Evolutionary conservation across 345 rosid species (phyloP), one percentile per base, ranked within the genome.

Genomic region (Salix brachista): DNA sequence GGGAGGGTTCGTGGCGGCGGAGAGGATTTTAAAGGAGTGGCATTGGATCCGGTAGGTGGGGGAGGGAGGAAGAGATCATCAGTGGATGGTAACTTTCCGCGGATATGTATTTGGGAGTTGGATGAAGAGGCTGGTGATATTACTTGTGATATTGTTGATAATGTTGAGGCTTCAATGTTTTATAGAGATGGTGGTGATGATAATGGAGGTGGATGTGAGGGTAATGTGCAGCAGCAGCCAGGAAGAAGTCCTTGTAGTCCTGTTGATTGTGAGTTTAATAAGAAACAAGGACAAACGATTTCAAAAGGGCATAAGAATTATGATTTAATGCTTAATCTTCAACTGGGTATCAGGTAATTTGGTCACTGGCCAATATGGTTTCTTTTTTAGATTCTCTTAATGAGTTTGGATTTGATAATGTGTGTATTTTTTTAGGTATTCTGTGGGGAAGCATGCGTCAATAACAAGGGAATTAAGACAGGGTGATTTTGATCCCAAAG

Each of bases 111-210:
- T 9, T 86, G 90, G 60, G 92, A 86, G n/a, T 76, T 84, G 76
- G 90, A 88, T 74, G 92, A 89, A 1, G 84, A 77, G 70, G 84
- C 83, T 17, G 84, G 81, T 13, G 89, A 96, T 81, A 96, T 96
- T n/a, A 96, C 99, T 19, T 96, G 99, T 73, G 99, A 96, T 70
- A 92, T 96, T 16, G 85, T 96, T 69, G 94, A 93, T 76, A 92
- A 89, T 86, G 89, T 89, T 74, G 88, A 86, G 79, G 95, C 75
- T 18, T 88, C 93, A 0, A 82, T 89, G 87, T 81, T 91, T 32
- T 91, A 84, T 28, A 77, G 84, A 72, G 92, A 91, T 8, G 85
- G 85, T 64, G 66, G 19, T 23, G 62, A n/a, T 73, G 75, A 62
- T 18, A 65, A 69, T 34, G 62, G 75, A 30, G 61, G 17, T 44